phyloP scores from a whole-genome alignment of 495 filamentous ascomycete species.

The Aspergillus taichungensis region DNA sequence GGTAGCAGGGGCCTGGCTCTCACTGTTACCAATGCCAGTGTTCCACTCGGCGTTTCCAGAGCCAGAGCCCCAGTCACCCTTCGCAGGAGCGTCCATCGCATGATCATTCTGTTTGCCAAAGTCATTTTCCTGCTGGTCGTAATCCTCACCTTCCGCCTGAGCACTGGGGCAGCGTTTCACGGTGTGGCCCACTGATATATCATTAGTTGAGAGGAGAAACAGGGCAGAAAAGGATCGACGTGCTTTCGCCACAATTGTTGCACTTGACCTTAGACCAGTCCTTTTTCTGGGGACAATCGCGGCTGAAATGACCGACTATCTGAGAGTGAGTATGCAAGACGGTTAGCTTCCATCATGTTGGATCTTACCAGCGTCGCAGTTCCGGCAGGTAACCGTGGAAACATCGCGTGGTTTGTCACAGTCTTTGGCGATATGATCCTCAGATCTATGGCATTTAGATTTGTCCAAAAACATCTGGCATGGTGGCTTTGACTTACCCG shows the following conservation, averaged over 20 bases:
- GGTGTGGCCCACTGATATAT: constrained; percentile 54
- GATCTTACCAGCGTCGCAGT: constrained; percentile 52
- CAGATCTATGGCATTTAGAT: constrained; percentile 24
- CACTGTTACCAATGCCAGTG: no score
- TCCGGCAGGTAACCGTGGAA: constrained; percentile 50
- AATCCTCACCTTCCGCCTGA: background rate
- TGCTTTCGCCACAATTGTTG: constrained; percentile 62
- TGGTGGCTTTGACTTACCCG: constrained; percentile 29
- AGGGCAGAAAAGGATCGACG: constrained; percentile 12
- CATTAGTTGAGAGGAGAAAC: constrained; percentile 5
- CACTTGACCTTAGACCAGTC: constrained; percentile 73
- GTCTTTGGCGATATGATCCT: constrained; percentile 47
- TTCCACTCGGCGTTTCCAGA: background rate
- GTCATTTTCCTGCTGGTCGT: background rate
- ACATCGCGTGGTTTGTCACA: constrained; percentile 46
- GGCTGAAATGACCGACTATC: constrained; percentile 55
- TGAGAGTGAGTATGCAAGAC: background rate
- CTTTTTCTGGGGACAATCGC: constrained; percentile 67
- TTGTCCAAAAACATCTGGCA: background rate
- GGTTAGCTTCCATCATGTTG: background rate
- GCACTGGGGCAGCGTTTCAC: constrained; percentile 47
- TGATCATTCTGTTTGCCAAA: background rate
- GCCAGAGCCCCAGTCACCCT: background rate
- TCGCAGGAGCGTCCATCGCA: background rate
- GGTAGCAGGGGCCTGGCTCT: no score